Evolutionary conservation across 2,329 filamentous ascomycete genomes (phyloP).

Genomic region (Verticillium albo-atrum): DNA sequence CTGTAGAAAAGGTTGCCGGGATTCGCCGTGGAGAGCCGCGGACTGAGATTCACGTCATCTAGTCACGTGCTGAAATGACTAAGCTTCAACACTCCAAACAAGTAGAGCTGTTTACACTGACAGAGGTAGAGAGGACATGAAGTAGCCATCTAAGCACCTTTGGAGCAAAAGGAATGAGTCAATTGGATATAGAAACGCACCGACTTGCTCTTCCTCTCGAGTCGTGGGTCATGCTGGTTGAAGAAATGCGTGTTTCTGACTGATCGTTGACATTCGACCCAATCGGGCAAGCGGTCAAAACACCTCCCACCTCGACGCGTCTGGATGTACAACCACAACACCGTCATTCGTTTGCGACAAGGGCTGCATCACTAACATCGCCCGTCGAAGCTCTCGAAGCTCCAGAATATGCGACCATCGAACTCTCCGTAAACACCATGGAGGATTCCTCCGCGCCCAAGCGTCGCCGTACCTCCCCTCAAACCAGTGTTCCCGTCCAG

Average conservation of each 20-base stretch:
- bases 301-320: background rate
- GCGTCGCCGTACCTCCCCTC: slow-evolving; percentile 58
- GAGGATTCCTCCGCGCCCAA: slow-evolving; percentile 48
- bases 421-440: background rate
- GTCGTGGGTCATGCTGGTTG: too few species aligned
- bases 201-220: too few species aligned
- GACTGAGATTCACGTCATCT: background rate
- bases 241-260: background rate
- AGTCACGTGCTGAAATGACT: background rate
- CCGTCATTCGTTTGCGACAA: background rate
- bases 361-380: background rate
- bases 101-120: background rate
- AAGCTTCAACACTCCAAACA: background rate
- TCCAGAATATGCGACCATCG: background rate
- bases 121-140: background rate
- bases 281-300: background rate
- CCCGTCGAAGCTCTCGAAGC: background rate
- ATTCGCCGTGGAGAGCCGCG: background rate
- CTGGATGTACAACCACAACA: background rate
- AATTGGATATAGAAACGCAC: too few species aligned
- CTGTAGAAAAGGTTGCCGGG: background rate
- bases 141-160: too few species aligned
- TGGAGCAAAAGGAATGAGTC: too few species aligned
- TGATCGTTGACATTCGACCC: background rate
- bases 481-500: slow-evolving; percentile 26